phyloP scores from a whole-genome alignment of 1,139 yeast species.

The Suzukiozyma palmioleophila region DNA sequence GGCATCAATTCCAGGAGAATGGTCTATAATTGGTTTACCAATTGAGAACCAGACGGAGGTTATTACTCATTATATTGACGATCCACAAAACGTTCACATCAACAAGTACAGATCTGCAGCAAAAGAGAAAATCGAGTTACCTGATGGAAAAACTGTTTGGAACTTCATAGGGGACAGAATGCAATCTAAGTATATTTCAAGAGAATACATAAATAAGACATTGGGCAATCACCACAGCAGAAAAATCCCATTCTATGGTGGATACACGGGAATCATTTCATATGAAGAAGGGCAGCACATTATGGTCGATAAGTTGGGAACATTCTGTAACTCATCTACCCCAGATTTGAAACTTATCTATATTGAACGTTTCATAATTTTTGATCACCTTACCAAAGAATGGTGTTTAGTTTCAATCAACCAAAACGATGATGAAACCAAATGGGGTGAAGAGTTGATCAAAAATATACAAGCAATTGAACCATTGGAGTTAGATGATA shows the following conservation, averaged over 20 bases:
- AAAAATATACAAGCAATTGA: slow-evolving; percentile 8
- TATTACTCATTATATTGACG: slow-evolving; percentile 61
- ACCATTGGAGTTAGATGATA: slow-evolving; percentile 10
- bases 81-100: slow-evolving; percentile 17
- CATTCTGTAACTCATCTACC: slow-evolving; percentile 26
- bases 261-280: slow-evolving; percentile 77
- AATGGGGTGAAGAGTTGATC: slow-evolving; percentile 31
- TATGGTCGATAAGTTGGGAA: slow-evolving; percentile 25
- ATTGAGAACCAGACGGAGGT: slow-evolving; percentile 47
- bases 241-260: slow-evolving; percentile 78
- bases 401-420: slow-evolving; percentile 54
- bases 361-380: slow-evolving; percentile 60
- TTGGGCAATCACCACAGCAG: slow-evolving; percentile 13
- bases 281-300: slow-evolving; percentile 76
- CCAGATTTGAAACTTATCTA: slow-evolving; percentile 79
- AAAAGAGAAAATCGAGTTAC: slow-evolving; percentile 8
- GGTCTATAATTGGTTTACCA: slow-evolving; percentile 84
- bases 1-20: slow-evolving; percentile 75
- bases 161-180: slow-evolving; percentile 20
- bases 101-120: slow-evolving; percentile 13
- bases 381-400: slow-evolving; percentile 45
- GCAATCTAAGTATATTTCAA: slow-evolving; percentile 18
- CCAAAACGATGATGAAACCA: slow-evolving; percentile 19
- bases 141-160: slow-evolving; percentile 18
- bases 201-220: slow-evolving; percentile 15